Percentiles rank a stretch among this genome's conserved stretches.
These are phyloP conservation scores for Solanum commersonii DNA, from an alignment of 257 asterid genomes.

Conservation along the genomic window DNA sequence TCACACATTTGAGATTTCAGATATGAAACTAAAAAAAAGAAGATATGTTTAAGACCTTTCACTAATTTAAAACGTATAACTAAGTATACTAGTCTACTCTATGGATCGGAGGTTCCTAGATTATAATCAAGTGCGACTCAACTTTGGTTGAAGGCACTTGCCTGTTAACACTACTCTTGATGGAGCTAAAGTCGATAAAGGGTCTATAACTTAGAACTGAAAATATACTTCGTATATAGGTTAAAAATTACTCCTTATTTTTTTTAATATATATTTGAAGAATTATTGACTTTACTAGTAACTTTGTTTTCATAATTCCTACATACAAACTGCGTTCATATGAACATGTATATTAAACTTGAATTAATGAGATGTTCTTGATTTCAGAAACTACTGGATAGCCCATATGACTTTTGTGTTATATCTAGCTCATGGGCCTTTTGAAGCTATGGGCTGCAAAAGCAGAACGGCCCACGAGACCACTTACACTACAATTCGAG, in stretches of 20 bases:
- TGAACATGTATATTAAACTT: background rate
- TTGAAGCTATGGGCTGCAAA: background rate
- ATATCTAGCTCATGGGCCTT: background rate
- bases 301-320: background rate
- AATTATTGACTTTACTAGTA: background rate
- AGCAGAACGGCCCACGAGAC: background rate
- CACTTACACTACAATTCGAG: background rate
- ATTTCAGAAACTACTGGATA: background rate
- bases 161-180: background rate
- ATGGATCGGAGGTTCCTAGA: background rate
- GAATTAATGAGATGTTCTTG: background rate
- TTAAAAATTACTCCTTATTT: background rate
- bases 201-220: no score
- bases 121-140: background rate
- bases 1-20: no score
- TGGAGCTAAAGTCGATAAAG: no score
- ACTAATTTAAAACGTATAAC: background rate
- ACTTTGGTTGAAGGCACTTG: background rate
- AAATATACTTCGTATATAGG: background rate
- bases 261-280: background rate
- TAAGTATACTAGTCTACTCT: background rate
- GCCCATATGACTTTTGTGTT: background rate
- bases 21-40: background rate
- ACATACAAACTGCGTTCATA: background rate
- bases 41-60: background rate